Evolutionary conservation across 495 filamentous ascomycete genomes (phyloP).

Genomic region (Aspergillus avenaceus): DNA sequence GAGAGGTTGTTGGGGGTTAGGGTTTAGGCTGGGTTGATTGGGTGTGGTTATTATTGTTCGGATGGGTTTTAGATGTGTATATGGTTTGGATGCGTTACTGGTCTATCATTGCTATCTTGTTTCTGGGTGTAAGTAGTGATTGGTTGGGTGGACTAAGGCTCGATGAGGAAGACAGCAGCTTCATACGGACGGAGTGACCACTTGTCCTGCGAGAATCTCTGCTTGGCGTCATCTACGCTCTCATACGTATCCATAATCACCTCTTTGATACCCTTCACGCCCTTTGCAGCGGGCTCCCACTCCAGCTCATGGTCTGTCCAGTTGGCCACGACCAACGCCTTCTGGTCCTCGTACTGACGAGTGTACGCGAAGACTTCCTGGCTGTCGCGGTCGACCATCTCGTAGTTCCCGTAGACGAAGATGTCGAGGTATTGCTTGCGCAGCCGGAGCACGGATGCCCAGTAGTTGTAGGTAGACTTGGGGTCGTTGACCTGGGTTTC

Average conservation of each 20-base stretch:
- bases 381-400: constrained; percentile 41
- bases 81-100: too few relatives aligned
- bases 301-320: constrained; percentile 38
- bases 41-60: too few relatives aligned
- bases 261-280: constrained; percentile 24
- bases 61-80: too few relatives aligned
- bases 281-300: constrained; percentile 39
- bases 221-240: constrained; percentile 12
- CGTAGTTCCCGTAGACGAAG: constrained; percentile 60
- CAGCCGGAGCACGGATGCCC: constrained; percentile 47
- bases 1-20: constrained; percentile 38
- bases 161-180: constrained; percentile 22
- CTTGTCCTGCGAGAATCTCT: constrained; percentile 23
- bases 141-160: too few relatives aligned
- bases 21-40: too few relatives aligned
- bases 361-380: constrained; percentile 47
- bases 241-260: constrained; percentile 44
- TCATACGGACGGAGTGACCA: constrained; percentile 40
- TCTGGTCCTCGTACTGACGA: constrained; percentile 37
- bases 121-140: too few relatives aligned
- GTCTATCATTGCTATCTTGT: too few relatives aligned
- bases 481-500: constrained; percentile 41
- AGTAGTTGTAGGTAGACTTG: constrained; percentile 48
- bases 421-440: constrained; percentile 52
- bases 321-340: constrained; percentile 48